These are phyloP conservation scores for Calonectria fujianensis DNA, from an alignment of 2,329 filamentous ascomycete genomes.

Conservation along the genomic window DNA sequence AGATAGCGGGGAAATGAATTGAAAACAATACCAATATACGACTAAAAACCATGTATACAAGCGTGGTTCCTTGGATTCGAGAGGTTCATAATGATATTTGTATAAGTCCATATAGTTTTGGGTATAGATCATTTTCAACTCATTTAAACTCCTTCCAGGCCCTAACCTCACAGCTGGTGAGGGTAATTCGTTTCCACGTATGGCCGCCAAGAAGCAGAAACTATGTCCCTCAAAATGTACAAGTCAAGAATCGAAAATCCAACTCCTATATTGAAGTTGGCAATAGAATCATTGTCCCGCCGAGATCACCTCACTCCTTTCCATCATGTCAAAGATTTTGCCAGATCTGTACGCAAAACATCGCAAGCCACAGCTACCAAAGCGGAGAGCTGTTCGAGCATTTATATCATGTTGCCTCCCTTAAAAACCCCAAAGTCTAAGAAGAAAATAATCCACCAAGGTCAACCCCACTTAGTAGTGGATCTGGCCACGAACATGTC, in stretches of 20 bases:
- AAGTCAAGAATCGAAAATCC: slow-evolving; percentile 55
- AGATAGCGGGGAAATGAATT: neutral
- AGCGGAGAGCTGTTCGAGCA: slow-evolving; percentile 9
- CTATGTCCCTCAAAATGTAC: slow-evolving; percentile 56
- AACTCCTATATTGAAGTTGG: slow-evolving; percentile 37
- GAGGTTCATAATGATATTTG: neutral
- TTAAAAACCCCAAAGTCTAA: slow-evolving; percentile 36
- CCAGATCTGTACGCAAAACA: slow-evolving; percentile 33
- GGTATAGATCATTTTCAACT: slow-evolving; percentile 29
- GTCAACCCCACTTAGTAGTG: slow-evolving; percentile 49
- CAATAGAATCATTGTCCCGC: slow-evolving; percentile 24
- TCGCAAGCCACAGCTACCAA: neutral
- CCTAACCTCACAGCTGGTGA: slow-evolving; percentile 48
- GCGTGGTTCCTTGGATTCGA: neutral
- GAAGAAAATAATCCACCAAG: slow-evolving; percentile 37
- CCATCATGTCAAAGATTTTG: slow-evolving; percentile 29
- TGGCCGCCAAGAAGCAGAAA: slow-evolving; percentile 45
- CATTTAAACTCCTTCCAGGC: slow-evolving; percentile 37
- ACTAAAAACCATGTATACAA: neutral
- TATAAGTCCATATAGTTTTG: neutral
- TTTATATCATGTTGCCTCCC: neutral
- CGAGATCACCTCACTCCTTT: slow-evolving; percentile 26
- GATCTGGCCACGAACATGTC: slow-evolving; percentile 63
- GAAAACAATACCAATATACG: neutral
- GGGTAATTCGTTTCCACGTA: slow-evolving; percentile 36